phyloP scores from a whole-genome alignment of 192 early-diverging fungal genomes.

The Coemansia sp. region DNA sequence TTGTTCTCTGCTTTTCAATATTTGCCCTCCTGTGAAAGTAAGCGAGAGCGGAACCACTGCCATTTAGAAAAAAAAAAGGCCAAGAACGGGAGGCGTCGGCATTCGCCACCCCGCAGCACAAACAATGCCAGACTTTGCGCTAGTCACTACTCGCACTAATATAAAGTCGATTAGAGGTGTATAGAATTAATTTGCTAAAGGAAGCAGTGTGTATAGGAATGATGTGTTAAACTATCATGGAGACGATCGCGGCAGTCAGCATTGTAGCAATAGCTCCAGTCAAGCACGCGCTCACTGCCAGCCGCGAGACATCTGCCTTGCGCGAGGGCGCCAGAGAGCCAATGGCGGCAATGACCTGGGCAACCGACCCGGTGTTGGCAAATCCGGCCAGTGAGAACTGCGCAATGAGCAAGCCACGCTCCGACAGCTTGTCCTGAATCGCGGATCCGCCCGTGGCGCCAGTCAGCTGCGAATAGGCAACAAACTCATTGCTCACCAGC shows the following conservation, averaged over 20 bases:
- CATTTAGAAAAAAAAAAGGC: neutral
- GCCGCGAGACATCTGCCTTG: slow-evolving; percentile 64
- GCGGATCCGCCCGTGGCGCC: slow-evolving; percentile 10
- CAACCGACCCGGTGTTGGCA: slow-evolving; percentile 80
- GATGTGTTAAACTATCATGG: slow-evolving; percentile 54
- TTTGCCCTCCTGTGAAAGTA: neutral
- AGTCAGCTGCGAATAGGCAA: slow-evolving; percentile 59
- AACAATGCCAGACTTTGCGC: slow-evolving; percentile 3
- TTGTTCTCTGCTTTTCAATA: neutral
- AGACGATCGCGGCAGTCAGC: slow-evolving; percentile 80
- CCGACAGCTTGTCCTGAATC: slow-evolving; percentile 38
- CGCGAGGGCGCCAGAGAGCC: slow-evolving; percentile 74
- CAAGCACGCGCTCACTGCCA: slow-evolving; percentile 76
- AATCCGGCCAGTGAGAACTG: slow-evolving; percentile 83
- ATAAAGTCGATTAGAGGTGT: too few species aligned
- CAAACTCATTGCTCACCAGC: slow-evolving; percentile 85
- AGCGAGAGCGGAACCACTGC: neutral
- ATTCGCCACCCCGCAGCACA: neutral
- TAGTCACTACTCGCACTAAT: too few species aligned
- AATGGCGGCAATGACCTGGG: slow-evolving; percentile 76
- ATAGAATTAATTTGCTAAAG: neutral
- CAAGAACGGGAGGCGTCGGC: neutral
- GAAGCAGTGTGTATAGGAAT: too few species aligned
- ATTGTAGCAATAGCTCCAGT: slow-evolving; percentile 76
- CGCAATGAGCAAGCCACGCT: slow-evolving; percentile 54